Base-by-base conservation (phyloP, 768 basidiomycete species). In the Amanita jacksonii region DNA sequence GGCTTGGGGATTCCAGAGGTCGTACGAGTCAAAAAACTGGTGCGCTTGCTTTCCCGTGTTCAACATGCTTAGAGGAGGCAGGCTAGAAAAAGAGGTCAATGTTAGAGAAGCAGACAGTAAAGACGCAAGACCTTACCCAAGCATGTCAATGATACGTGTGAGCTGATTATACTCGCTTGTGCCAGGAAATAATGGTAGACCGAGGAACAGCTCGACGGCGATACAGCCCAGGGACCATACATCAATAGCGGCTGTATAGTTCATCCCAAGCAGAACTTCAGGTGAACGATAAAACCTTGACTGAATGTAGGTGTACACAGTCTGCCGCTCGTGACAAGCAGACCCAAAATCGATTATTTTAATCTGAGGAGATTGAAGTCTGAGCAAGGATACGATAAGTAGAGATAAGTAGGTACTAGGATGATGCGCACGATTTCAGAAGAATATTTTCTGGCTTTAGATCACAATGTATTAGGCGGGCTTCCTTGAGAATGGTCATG, bases 211-310 rank as follows among this genome's bases (percentile, higher is more conserved):
- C 60, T 99, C 96, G 22, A 98, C 94, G 4, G 93, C 96, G 49
- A 99, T 99, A 58, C 96, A 98, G 3, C 96, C 96, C 47, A 99
- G 66, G 13, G 89, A 93, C 96, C 96, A 99, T 92, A 99, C 97
- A 62, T 99, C 96, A 64, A 99, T 98, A 8, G 89, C 72, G 8
- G 91, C 81, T 18, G 85, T 93, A 62, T 99, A 98, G 9, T 92
- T 81, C 61, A 97, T 81, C 10, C 92, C 92, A 19, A 99, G 72
- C 22, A 99, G 73, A 13, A 99, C 96, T 66, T 99, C 96, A 9
- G 96, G 96, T 2, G 90, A 94, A 34, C 96, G 86, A 61, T 99
- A 99, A 68, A 99, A 99, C 39, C 96, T 77, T 7, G 93, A 97
- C 59, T 99, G 96, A 60, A 99, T 98, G 66, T 99, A 99, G 3